Evolutionary conservation across 306 rosid species (phyloP).

Genomic region (Oxytropis ochrocephala): DNA sequence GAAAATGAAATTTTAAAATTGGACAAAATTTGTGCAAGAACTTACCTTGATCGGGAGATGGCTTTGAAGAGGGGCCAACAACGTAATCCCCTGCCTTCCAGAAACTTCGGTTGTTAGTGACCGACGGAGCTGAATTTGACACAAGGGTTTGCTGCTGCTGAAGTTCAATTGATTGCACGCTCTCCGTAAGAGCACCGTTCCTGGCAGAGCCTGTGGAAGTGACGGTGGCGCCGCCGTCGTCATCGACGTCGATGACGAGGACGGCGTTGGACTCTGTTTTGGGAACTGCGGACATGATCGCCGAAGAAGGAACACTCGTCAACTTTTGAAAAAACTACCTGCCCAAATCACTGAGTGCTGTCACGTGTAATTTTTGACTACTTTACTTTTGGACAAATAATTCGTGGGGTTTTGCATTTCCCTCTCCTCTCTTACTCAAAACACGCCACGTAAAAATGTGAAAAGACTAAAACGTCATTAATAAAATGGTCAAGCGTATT

Average conservation of each 20-base stretch:
- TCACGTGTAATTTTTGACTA: too few species aligned
- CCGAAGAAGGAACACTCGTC: not conserved
- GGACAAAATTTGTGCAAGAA: not conserved
- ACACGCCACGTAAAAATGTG: too few species aligned
- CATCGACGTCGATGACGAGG: conserved; percentile 17
- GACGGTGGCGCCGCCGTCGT: conserved; percentile 30
- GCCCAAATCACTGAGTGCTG: too few species aligned
- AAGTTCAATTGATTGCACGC: not conserved
- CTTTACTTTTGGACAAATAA: too few species aligned
- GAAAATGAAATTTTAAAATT: not conserved
- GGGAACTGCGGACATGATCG: conserved; percentile 23
- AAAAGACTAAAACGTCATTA: too few species aligned
- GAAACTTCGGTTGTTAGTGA: conserved; percentile 40
- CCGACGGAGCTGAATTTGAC: not conserved
- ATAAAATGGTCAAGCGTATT: too few species aligned
- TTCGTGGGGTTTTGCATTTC: too few species aligned
- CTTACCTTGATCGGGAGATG: conserved; percentile 31
- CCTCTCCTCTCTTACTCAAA: too few species aligned
- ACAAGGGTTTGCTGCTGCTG: conserved; percentile 22
- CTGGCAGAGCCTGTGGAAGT: conserved; percentile 5
- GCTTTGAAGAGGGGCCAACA: conserved; percentile 31
- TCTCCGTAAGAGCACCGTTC: not conserved
- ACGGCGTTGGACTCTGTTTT: conserved; percentile 12
- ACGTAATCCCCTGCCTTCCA: conserved; percentile 84
- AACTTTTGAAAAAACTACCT: too few species aligned